phyloP scores from a whole-genome alignment of 306 rosid genomes.

The Nissolia schottii region DNA sequence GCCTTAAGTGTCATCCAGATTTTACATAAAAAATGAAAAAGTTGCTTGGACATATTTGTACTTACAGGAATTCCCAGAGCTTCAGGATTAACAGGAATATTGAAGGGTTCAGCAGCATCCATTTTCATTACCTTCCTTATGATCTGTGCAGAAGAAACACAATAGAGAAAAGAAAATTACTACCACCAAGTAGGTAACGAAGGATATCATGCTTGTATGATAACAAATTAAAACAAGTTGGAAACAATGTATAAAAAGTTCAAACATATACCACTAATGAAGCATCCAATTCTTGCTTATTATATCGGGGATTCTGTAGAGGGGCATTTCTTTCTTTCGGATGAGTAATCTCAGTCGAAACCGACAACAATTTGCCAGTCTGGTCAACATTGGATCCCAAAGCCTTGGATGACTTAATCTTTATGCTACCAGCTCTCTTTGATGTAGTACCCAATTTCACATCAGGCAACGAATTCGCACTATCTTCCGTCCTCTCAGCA shows the following conservation, averaged over 20 bases:
- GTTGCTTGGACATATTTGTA: neutral
- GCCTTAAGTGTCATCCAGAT: neutral
- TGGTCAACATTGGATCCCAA: constrained; percentile 52
- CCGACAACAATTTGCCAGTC: constrained; percentile 22
- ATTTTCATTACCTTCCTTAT: constrained; percentile 92
- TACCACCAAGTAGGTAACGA: neutral
- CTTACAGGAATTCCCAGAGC: constrained; percentile 98
- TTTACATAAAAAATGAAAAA: neutral
- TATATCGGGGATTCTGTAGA: constrained; percentile 37
- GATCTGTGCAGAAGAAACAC: constrained; percentile 40
- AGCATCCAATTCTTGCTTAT: constrained; percentile 70
- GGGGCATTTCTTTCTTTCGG: constrained; percentile 41
- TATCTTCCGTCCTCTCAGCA: constrained; percentile 64
- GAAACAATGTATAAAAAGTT: constrained; percentile 3
- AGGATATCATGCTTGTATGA: constrained; percentile 7
- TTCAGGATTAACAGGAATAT: constrained; percentile 91
- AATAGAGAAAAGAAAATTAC: neutral
- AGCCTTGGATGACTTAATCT: constrained; percentile 69
- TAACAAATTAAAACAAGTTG: neutral
- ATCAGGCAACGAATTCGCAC: constrained; percentile 68
- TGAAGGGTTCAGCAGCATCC: constrained; percentile 97
- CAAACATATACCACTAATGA: constrained; percentile 54
- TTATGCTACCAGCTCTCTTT: constrained; percentile 65
- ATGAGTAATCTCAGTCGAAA: constrained; percentile 26
- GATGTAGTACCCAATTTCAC: constrained; percentile 28